phyloP scores from a whole-genome alignment of 2,329 filamentous ascomycete genomes.

The Fusarium sp. region DNA sequence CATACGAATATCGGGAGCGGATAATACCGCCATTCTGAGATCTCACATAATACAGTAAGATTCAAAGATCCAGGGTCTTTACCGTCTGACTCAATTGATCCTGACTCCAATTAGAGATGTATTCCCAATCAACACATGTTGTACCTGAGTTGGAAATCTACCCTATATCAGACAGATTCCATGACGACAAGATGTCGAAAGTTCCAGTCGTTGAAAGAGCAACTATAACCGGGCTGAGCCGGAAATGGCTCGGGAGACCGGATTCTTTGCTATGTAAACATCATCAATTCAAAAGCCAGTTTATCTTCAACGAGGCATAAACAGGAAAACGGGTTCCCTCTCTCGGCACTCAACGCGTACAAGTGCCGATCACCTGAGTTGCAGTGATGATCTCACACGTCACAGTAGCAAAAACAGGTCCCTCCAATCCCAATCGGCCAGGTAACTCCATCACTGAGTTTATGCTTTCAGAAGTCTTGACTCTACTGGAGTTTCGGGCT shows the following conservation, averaged over 20 bases:
- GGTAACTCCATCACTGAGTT: constrained; percentile 2
- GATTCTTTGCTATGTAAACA: constrained; percentile 13
- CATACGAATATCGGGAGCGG: constrained; percentile 3
- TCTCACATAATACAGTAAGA: neutral
- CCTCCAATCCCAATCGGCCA: neutral
- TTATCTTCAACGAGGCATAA: constrained; percentile 6
- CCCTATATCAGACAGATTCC: constrained; percentile 10
- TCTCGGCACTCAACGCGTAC: constrained; percentile 14
- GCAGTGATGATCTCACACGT: constrained; percentile 26
- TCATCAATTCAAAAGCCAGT: constrained; percentile 1
- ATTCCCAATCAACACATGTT: neutral
- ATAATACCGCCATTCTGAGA: neutral
- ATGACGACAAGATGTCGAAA: constrained; percentile 28
- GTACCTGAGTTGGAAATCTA: neutral
- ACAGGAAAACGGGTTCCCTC: constrained; percentile 15
- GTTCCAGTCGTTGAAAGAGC: neutral
- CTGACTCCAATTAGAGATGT: neutral
- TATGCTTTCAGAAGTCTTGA: neutral
- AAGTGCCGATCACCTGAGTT: constrained; percentile 24
- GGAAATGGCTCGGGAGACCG: constrained; percentile 18
- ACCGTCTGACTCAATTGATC: neutral
- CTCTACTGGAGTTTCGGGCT: constrained; percentile 21
- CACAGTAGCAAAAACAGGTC: constrained; percentile 1
- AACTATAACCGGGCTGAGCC: constrained; percentile 14
- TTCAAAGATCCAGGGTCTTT: neutral